phyloP scores from a whole-genome alignment of 192 early-diverging fungal genomes.

The Glomus cerebriforme region DNA sequence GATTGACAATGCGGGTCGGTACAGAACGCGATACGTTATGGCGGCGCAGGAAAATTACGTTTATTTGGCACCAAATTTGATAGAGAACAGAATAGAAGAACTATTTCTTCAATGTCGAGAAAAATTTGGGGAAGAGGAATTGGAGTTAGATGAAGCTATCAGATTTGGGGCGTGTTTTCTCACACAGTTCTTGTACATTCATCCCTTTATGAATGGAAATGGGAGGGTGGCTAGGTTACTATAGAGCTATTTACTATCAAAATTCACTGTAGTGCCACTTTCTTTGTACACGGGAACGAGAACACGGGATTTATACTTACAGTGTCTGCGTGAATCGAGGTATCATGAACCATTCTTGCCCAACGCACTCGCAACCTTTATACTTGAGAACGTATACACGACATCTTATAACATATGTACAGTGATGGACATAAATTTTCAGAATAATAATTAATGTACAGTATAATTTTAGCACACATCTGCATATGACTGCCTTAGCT shows the following conservation, averaged over 20 bases:
- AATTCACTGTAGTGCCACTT: constrained; percentile 24
- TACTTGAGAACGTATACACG: constrained; percentile 30
- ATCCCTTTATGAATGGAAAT: constrained; percentile 30
- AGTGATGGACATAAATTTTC: constrained; percentile 20
- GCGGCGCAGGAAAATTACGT: constrained; percentile 20
- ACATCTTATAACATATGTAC: constrained; percentile 28
- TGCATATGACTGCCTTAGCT: no score
- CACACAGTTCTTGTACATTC: constrained; percentile 23
- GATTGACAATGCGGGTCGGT: constrained; percentile 21
- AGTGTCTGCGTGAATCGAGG: constrained; percentile 23
- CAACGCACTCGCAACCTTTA: constrained; percentile 22
- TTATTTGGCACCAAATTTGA: constrained; percentile 32
- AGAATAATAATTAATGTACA: neutral
- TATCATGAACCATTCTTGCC: constrained; percentile 9
- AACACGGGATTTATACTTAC: constrained; percentile 27
- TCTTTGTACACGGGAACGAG: constrained; percentile 25
- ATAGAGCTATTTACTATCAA: constrained; percentile 27
- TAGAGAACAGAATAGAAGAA: constrained; percentile 22
- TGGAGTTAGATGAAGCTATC: constrained; percentile 29
- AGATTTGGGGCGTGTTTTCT: constrained; percentile 27
- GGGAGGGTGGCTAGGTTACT: constrained; percentile 23
- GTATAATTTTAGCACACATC: no score
- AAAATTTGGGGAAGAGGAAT: constrained; percentile 21
- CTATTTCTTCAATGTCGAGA: constrained; percentile 28
- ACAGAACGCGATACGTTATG: constrained; percentile 29